Evolutionary conservation across 2,329 filamentous ascomycete species (phyloP).

Genomic region (Pestalotiopsis sp.): DNA sequence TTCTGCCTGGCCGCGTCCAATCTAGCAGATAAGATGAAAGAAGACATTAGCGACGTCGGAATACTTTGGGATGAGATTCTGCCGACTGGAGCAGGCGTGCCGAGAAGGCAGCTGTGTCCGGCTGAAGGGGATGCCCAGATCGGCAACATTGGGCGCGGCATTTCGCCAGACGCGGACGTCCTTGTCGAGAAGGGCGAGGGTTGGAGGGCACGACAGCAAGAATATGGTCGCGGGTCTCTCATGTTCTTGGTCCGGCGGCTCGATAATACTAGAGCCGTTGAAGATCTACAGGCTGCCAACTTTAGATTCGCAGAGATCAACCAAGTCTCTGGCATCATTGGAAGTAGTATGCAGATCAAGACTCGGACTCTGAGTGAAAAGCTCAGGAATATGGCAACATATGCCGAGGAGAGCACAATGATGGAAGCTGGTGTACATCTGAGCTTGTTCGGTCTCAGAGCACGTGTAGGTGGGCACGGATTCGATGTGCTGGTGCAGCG

Average conservation of each 20-base stretch:
- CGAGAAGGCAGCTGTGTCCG: slow-evolving; percentile 24
- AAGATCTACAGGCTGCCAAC: slow-evolving; percentile 68
- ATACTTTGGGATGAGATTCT: slow-evolving; percentile 77
- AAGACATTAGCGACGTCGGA: slow-evolving; percentile 65
- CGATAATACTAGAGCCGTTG: slow-evolving; percentile 57
- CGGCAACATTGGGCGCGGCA: background rate
- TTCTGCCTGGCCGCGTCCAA: slow-evolving; percentile 80
- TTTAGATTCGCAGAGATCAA: slow-evolving; percentile 76
- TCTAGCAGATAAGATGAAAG: slow-evolving; percentile 69
- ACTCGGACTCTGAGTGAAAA: slow-evolving; percentile 61
- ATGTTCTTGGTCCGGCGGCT: slow-evolving; percentile 77
- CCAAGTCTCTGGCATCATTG: slow-evolving; percentile 70
- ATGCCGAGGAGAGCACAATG: slow-evolving; percentile 48
- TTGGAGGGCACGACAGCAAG: slow-evolving; percentile 26
- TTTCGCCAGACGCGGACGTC: slow-evolving; percentile 26
- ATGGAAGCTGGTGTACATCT: slow-evolving; percentile 57
- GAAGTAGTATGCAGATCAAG: slow-evolving; percentile 75
- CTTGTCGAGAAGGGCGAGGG: slow-evolving; percentile 43
- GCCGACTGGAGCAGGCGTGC: slow-evolving; percentile 54
- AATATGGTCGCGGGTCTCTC: slow-evolving; percentile 73
- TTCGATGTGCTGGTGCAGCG: slow-evolving; percentile 67
- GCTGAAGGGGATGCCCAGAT: slow-evolving; percentile 16
- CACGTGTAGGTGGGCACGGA: slow-evolving; percentile 52
- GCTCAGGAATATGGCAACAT: slow-evolving; percentile 66
- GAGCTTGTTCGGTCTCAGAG: slow-evolving; percentile 60